A percentile compares a stretch with the other conserved stretches of the same genome.
Conservation (phyloP, 192 early-diverging fungal species). For the Allomyces macrogynus region DNA sequence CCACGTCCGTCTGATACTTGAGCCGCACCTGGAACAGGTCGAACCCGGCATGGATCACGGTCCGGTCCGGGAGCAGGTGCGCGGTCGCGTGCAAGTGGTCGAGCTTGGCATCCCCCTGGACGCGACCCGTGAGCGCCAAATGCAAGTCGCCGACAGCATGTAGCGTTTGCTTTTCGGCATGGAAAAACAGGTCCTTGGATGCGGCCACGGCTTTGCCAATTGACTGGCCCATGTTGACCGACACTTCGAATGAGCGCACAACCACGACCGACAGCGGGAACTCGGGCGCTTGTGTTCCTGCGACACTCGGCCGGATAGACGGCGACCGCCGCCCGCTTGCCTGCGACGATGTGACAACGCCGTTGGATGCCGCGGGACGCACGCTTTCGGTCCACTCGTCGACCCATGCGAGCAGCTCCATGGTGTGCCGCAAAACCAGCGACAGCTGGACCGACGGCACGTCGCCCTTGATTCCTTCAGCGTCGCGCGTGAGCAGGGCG, state of each 20-base stretch:
- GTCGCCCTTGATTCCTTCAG: not conserved
- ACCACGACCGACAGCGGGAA: too few relatives aligned
- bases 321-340: too few relatives aligned
- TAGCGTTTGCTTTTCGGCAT: not conserved
- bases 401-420: not conserved
- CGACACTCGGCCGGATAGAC: too few relatives aligned
- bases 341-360: too few relatives aligned
- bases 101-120: not conserved
- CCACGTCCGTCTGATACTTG: not conserved
- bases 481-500: not conserved
- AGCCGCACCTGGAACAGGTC: not conserved
- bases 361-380: too few relatives aligned
- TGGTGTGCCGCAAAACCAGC: not conserved
- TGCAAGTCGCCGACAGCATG: not conserved
- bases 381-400: not conserved
- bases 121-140: not conserved
- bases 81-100: not conserved
- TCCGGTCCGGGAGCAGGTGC: not conserved
- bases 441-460: not conserved
- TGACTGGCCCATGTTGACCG: not conserved
- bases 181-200: not conserved
- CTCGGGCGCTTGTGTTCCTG: too few relatives aligned
- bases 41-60: not conserved
- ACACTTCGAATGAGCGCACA: not conserved
- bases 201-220: not conserved